Conservation (phyloP, 257 asterid species). For the Solanum chilense region DNA sequence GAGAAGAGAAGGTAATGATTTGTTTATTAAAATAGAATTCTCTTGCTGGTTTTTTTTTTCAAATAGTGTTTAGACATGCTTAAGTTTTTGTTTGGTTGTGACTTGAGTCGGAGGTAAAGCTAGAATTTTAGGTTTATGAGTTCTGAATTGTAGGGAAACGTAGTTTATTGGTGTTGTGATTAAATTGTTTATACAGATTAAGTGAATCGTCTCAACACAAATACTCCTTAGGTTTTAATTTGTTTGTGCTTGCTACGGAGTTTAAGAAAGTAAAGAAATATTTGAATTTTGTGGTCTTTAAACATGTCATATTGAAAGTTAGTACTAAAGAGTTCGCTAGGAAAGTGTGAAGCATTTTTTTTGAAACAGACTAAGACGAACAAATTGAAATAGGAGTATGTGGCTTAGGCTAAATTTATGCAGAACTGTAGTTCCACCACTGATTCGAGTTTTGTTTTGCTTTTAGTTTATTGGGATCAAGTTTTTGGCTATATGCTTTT, state of each 20-base stretch:
- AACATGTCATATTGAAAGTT: neutral
- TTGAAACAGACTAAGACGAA: neutral
- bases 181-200: neutral
- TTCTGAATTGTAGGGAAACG: neutral
- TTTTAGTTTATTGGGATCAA: neutral
- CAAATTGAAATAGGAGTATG: neutral
- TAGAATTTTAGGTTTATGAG: neutral
- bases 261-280: neutral
- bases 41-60: neutral
- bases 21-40: neutral
- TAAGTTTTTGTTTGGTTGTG: neutral
- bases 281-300: neutral
- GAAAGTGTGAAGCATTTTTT: neutral
- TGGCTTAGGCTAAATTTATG: neutral
- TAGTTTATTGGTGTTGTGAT: neutral
- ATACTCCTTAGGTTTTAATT: neutral
- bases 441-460: neutral
- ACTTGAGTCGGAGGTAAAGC: neutral
- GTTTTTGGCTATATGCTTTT: neutral
- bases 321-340: neutral
- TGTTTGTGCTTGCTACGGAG: neutral
- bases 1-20: conserved; percentile 77
- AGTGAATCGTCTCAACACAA: neutral
- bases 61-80: neutral
- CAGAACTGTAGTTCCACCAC: neutral